Evolutionary conservation across 106 monocot genomes (phyloP).

Genomic region (Phalaenopsis aphrodite): DNA sequence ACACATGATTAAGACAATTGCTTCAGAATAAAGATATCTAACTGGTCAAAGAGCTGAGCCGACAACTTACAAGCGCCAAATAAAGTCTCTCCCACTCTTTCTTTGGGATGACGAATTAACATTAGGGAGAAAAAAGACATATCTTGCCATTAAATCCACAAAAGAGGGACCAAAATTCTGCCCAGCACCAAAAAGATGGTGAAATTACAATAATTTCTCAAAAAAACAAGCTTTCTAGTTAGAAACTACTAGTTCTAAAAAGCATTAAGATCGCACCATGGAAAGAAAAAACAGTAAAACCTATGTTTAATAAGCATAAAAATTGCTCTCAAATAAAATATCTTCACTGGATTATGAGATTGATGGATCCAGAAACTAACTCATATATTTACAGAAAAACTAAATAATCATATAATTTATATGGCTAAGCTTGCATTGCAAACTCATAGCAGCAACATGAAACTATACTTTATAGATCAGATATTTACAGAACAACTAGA

Average conservation of each 20-base stretch:
- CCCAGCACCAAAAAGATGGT: neutral
- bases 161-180: neutral
- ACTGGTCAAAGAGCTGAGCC: neutral
- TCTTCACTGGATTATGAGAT: neutral
- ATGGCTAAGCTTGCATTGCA: conserved; percentile 9
- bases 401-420: neutral
- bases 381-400: neutral
- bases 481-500: too few relatives aligned
- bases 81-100: too few relatives aligned
- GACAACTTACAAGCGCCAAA: neutral
- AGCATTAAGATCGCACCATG: neutral
- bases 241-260: neutral
- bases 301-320: neutral
- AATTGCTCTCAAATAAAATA: neutral
- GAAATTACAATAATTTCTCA: neutral
- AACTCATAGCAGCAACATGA: conserved; percentile 6
- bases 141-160: neutral
- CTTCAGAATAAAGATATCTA: neutral
- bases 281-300: neutral
- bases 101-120: neutral
- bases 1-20: neutral
- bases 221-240: neutral
- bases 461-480: conserved; percentile 18
- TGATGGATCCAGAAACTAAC: neutral
- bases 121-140: neutral